phyloP scores from a whole-genome alignment of 164 flowering plant species.

The Vitis cinerea region DNA sequence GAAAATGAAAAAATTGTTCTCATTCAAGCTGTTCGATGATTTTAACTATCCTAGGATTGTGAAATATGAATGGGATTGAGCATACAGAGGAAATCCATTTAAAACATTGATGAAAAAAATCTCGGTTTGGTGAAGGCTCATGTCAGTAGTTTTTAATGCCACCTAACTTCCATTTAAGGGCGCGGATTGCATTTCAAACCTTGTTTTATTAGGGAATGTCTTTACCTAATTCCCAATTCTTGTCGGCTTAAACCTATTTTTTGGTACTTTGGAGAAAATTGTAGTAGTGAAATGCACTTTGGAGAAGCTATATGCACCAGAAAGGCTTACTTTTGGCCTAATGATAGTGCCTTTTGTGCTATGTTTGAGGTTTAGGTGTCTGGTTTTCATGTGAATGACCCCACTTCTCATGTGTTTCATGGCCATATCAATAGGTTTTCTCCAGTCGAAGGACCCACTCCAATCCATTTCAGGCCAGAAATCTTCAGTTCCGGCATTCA shows the following conservation, averaged over 20 bases:
- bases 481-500: constrained; percentile 27
- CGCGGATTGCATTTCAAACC: background rate
- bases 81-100: background rate
- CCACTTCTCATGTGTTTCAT: constrained; percentile 3
- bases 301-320: background rate
- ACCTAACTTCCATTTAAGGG: background rate
- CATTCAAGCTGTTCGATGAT: too few species aligned
- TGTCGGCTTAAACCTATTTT: too few species aligned
- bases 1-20: background rate
- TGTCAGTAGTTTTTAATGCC: background rate
- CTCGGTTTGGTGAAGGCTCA: background rate
- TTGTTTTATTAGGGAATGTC: background rate
- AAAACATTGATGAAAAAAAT: background rate
- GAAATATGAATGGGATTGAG: background rate
- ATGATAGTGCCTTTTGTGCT: background rate
- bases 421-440: constrained; percentile 43
- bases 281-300: background rate
- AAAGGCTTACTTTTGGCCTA: background rate
- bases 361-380: constrained; percentile 1
- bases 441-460: constrained; percentile 64
- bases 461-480: constrained; percentile 32
- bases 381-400: constrained; percentile 1
- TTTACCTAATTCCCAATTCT: constrained; percentile 7
- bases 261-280: too few species aligned
- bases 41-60: background rate